phyloP scores from a whole-genome alignment of 495 filamentous ascomycete genomes.

The Neurospora cerealis region DNA sequence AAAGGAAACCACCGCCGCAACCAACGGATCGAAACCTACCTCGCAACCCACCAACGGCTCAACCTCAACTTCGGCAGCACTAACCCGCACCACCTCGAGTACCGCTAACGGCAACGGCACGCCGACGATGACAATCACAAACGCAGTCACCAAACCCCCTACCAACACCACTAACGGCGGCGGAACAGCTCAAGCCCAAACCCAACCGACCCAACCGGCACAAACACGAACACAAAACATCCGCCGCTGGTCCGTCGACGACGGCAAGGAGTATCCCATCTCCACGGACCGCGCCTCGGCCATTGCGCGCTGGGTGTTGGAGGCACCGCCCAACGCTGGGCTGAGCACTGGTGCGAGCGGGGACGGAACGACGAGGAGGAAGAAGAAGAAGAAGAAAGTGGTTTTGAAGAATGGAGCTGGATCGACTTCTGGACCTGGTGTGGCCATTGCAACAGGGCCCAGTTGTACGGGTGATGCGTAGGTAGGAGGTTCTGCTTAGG shows the following conservation, averaged over 20 bases:
- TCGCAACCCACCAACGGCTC: background rate
- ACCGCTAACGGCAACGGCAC: constrained; percentile 11
- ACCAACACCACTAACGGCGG: background rate
- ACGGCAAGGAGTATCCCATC: constrained; percentile 58
- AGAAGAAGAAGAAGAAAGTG: constrained; percentile 31
- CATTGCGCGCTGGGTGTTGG: constrained; percentile 54
- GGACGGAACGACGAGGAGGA: constrained; percentile 4
- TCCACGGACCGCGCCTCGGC: constrained; percentile 56
- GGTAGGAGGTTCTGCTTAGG: no score
- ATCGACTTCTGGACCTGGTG: background rate
- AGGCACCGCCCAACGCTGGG: constrained; percentile 10
- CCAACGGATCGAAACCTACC: constrained; percentile 10
- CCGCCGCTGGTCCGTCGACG: constrained; percentile 49
- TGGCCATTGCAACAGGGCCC: background rate
- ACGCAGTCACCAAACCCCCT: background rate
- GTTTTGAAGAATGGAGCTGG: background rate
- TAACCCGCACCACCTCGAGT: constrained; percentile 8
- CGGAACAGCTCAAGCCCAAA: background rate
- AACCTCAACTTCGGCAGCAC: background rate
- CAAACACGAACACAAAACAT: background rate
- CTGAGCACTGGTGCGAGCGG: background rate
- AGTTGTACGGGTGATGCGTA: no score
- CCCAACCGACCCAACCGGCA: background rate
- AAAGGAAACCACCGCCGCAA: constrained; percentile 1
- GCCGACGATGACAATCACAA: background rate